These are phyloP conservation scores for Mariannaea elegans DNA, from an alignment of 2,329 filamentous ascomycete species.

Conservation along the genomic window DNA sequence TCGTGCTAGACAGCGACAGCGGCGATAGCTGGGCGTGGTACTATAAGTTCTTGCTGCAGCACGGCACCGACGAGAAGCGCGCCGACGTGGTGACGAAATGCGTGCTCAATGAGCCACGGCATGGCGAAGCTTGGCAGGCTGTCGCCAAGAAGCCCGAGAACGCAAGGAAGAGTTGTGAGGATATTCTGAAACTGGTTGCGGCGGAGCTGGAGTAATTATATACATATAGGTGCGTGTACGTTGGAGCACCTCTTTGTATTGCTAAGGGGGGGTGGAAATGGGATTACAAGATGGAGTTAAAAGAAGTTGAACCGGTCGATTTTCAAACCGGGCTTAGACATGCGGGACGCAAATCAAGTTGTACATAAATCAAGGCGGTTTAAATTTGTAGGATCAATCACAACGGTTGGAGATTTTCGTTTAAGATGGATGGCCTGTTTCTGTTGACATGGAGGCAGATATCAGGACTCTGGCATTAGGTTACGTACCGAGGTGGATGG, in stretches of 20 bases:
- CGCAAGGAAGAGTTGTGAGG: constrained; percentile 77
- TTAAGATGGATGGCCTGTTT: not conserved
- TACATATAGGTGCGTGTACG: not conserved
- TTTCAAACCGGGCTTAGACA: constrained; percentile 5
- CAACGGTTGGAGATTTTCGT: not conserved
- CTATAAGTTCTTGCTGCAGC: constrained; percentile 89
- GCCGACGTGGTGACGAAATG: constrained; percentile 85
- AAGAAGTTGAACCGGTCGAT: not conserved
- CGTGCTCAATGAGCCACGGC: constrained; percentile 82
- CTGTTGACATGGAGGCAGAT: too few species aligned
- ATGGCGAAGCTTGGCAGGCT: constrained; percentile 91
- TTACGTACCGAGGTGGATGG: too few species aligned
- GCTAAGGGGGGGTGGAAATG: not conserved
- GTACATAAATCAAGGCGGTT: not conserved
- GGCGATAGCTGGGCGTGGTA: constrained; percentile 99
- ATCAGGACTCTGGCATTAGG: not conserved
- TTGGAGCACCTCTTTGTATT: constrained; percentile 1
- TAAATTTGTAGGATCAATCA: too few species aligned
- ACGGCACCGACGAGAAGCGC: constrained; percentile 94
- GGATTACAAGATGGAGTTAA: constrained; percentile 18
- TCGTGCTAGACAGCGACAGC: constrained; percentile 83
- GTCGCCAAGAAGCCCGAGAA: constrained; percentile 88
- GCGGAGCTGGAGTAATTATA: constrained; percentile 47
- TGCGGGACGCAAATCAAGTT: constrained; percentile 5
- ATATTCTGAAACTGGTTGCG: constrained; percentile 83